Evolutionary conservation across 768 basidiomycete species (phyloP).

Genomic region (Pulveroboletus ravenelii): DNA sequence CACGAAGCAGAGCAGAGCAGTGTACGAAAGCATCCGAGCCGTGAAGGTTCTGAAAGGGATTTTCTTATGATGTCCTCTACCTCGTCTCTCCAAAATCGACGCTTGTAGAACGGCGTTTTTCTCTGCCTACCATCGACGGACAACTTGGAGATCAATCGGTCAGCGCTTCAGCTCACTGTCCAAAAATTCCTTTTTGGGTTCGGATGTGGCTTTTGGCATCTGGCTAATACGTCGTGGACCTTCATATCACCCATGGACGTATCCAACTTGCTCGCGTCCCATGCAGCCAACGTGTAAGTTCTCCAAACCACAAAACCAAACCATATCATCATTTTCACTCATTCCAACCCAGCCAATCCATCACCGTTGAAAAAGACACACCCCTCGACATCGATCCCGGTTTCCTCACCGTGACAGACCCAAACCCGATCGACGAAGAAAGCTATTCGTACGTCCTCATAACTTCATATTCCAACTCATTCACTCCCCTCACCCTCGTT

Average conservation of each 20-base stretch:
- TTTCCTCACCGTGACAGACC: slow-evolving; percentile 80
- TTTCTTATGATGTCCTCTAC: too few relatives aligned
- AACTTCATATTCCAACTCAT: not conserved
- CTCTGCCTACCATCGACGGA: too few relatives aligned
- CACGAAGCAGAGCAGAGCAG: too few relatives aligned
- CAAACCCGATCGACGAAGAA: slow-evolving; percentile 80
- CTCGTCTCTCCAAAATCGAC: too few relatives aligned
- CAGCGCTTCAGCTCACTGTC: too few relatives aligned
- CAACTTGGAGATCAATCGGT: too few relatives aligned
- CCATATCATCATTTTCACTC: not conserved
- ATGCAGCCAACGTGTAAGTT: slow-evolving; percentile 66
- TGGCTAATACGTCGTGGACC: too few relatives aligned
- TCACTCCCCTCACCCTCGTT: not conserved
- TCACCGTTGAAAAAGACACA: slow-evolving; percentile 71
- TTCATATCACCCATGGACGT: slow-evolving; percentile 6
- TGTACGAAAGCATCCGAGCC: too few relatives aligned
- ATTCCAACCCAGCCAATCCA: slow-evolving; percentile 49
- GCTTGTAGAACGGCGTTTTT: too few relatives aligned
- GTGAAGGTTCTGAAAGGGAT: too few relatives aligned
- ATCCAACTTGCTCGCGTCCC: slow-evolving; percentile 58
- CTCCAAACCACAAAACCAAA: not conserved
- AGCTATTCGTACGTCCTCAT: slow-evolving; percentile 64
- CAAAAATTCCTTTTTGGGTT: slow-evolving; percentile 3
- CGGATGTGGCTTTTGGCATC: not conserved
- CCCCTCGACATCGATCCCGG: slow-evolving; percentile 80